phyloP scores from a whole-genome alignment of 108 stramenopile genomes.

The Pseudonitzschia delicatissima region DNA sequence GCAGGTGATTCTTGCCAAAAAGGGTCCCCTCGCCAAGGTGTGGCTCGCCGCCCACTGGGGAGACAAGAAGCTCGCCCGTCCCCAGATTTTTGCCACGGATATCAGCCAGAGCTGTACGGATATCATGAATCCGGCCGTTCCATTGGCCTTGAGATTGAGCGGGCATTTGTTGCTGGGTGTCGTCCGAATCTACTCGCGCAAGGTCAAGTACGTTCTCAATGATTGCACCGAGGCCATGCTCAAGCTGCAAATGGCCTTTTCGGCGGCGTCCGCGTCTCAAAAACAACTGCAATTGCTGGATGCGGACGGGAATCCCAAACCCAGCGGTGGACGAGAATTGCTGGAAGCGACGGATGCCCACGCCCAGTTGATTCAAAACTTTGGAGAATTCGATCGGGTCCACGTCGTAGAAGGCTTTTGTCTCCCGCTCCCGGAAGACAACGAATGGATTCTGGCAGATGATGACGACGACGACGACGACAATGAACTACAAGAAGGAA shows the following conservation, averaged over 20 bases:
- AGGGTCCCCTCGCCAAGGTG: conserved; percentile 98
- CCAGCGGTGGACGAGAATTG: not conserved
- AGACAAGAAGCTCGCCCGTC: conserved; percentile 96
- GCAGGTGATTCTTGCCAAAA: conserved; percentile 98
- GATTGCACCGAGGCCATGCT: conserved; percentile 98
- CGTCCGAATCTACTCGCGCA: conserved; percentile 96
- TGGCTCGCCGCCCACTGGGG: conserved; percentile 99
- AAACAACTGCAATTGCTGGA: not conserved
- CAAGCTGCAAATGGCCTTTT: conserved; percentile 97
- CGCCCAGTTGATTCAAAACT: conserved; percentile 67
- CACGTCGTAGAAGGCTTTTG: conserved; percentile 45
- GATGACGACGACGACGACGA: conserved; percentile 30
- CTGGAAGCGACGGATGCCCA: conserved; percentile 11
- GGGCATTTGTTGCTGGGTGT: conserved; percentile 96
- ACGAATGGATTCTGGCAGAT: conserved; percentile 72
- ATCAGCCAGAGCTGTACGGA: conserved; percentile 91
- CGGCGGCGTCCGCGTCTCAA: too few species aligned
- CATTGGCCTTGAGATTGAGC: conserved; percentile 93
- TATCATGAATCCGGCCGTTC: conserved; percentile 94
- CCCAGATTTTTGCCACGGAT: conserved; percentile 95
- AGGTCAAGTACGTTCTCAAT: conserved; percentile 92
- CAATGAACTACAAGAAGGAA: not conserved
- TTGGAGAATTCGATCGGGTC: conserved; percentile 72
- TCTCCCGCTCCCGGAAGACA: conserved; percentile 37
- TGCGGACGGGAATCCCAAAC: not conserved